Base-by-base conservation (phyloP, 805 yeast genomes). In the Komagataella pseudopastoris region DNA sequence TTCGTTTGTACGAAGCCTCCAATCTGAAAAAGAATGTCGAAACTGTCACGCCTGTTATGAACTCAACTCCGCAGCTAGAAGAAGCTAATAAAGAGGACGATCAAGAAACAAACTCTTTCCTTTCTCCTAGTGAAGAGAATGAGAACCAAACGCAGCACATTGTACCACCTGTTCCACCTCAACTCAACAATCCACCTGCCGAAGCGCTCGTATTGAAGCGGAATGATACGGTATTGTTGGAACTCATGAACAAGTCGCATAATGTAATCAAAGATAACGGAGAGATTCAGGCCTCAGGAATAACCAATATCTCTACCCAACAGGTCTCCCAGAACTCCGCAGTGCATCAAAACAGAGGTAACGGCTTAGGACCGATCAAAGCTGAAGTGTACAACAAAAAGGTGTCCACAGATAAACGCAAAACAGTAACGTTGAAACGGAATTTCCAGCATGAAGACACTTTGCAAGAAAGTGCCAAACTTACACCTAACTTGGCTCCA, bases 281-380 rank as follows among this genome's bases (percentile, higher is more conserved):
- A 50, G 85, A 81, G 56, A 71, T 80, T 50, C 76, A 76, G 44
- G 87, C 86, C 2, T 77, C 84, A 2, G 87, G 87, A 8, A 74
- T 79, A 48, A 63, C 57, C 44, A 66, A 56, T 50, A 59, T 59
- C n/a, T 45, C 47, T 7, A 45, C 47, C 12, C 53, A 54, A 16
- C 59, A 72, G 67, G 57, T 76, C 64, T 60, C 72, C 75, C 17
- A 63, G 70, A 4, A 65, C 49, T 60, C 68, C 50, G 50, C 63
- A 59, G 48, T 54, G 52, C 54, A 44, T 18, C 39, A 50, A 10
- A 23, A 36, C n/a, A 23, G 45, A 14, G 77, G 77, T 10, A 81
- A 81, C 60, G 86, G 87, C 0, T 62, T 80, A 43, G 85, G 82
- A 0, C 83, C 87, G 3, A 69, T 76, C 22, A 73, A 74, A 39